Conservation (phyloP, 805 yeast species). For the Grigorovia yakushimaensis region DNA sequence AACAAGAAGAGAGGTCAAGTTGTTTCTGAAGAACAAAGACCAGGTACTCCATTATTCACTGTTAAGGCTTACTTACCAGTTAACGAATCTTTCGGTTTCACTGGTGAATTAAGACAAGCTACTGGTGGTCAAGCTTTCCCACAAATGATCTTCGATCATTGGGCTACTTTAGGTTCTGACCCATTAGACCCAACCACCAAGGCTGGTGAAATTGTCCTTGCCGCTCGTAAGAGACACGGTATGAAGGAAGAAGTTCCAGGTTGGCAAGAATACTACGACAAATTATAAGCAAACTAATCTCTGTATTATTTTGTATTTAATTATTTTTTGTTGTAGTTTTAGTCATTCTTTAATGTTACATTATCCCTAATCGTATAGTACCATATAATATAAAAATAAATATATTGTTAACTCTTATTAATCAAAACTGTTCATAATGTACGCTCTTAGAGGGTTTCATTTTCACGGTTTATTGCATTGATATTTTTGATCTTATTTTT, state of each 20-base stretch:
- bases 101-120: conserved; percentile 98
- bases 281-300: conserved; percentile 42
- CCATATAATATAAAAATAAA: conserved; percentile 3
- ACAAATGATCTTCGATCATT: conserved; percentile 99
- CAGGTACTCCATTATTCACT: conserved; percentile 99
- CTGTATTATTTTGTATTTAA: conserved; percentile 1
- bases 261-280: conserved; percentile 97
- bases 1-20: conserved; percentile 99
- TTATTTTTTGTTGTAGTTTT: conserved; percentile 11
- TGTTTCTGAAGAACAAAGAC: conserved; percentile 98
- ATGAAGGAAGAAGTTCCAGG: conserved; percentile 96
- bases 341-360: conserved; percentile 4
- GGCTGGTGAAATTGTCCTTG: conserved; percentile 56
- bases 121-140: conserved; percentile 99
- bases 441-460: too few relatives aligned
- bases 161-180: conserved; percentile 87
- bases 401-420: neutral
- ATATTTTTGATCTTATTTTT: too few relatives aligned
- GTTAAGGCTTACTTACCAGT: conserved; percentile 99
- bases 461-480: too few relatives aligned
- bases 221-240: conserved; percentile 91
- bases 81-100: conserved; percentile 99
- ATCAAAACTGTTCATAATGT: too few relatives aligned
- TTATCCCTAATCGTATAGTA: neutral
- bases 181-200: conserved; percentile 77